Base-by-base conservation (phyloP, 441 rosid species). In the Euphorbia celastroides region DNA sequence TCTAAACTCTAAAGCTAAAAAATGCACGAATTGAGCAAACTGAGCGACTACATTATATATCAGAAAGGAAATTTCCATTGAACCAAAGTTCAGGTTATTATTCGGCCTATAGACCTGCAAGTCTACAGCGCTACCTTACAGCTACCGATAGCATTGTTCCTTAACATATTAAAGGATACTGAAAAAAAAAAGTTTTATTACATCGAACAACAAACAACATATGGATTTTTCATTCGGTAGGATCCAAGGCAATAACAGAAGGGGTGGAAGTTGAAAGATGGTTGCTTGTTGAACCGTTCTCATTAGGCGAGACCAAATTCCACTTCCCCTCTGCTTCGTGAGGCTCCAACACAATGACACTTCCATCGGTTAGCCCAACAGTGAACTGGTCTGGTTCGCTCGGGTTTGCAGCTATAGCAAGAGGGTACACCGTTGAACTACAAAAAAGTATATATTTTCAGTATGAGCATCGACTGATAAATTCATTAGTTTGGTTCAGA, bases 371-470 rank as follows among this genome's bases (percentile, higher is more conserved):
- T 10, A 87, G 85, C 57, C 96, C 97, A 23, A 88, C 28, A 0
- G 92, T 88, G 67, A 88, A 87, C 78, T 88, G 92, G 74, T 84
- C 83, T 6, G 87, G 79, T 58, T 84, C 85, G 13, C 75, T 82
- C 4, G 97, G 96, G 74, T 86, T 88, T 50, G 97, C 86, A 7
- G 93, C 90, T 50, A 88, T 62, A 65, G 75, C 87, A 17, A 81
- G 62, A 0, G 89, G 90, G 75, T 81, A 77, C 26, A 79, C 80
- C 38, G 72, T 71, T 0, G 85, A 74, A 66, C 86, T 83, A 86
- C 78, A 75, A 38, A n/a, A n/a, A n/a, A n/a, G n/a, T n/a, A n/a
- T n/a, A n/a, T n/a, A n/a, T n/a, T n/a, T n/a, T n/a, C n/a, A n/a
- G n/a, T n/a, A n/a, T n/a, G n/a, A n/a, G n/a, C n/a, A n/a, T n/a